These are phyloP conservation scores for Yarrowia alimentaria DNA, from an alignment of 805 yeast species.

Conservation along the genomic window DNA sequence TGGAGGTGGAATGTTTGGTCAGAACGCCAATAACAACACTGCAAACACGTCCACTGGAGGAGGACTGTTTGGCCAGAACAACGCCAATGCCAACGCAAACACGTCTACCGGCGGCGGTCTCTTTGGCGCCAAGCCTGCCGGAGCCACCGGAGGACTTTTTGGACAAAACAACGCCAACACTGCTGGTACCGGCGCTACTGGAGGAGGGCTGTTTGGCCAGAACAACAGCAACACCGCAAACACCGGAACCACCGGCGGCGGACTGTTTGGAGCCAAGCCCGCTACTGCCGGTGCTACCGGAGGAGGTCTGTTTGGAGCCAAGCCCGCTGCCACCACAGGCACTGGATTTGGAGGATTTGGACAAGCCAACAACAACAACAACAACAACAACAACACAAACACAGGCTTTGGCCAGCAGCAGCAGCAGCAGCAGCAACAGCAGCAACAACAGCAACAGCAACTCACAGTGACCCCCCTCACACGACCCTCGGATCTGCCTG, in stretches of 20 bases:
- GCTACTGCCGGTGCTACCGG: constrained; percentile 29
- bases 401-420: constrained; percentile 28
- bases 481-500: constrained; percentile 58
- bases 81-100: constrained; percentile 27
- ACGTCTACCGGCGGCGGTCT: constrained; percentile 32
- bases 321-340: constrained; percentile 23
- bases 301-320: constrained; percentile 35
- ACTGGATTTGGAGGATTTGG: constrained; percentile 21
- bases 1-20: constrained; percentile 30
- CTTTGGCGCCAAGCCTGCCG: constrained; percentile 32
- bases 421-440: constrained; percentile 30
- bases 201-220: constrained; percentile 36
- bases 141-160: constrained; percentile 32
- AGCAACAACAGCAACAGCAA: constrained; percentile 32
- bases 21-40: constrained; percentile 29
- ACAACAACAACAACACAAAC: constrained; percentile 22
- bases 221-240: constrained; percentile 13
- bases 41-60: constrained; percentile 31
- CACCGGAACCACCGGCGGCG: constrained; percentile 33
- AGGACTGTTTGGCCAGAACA: constrained; percentile 28
- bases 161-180: constrained; percentile 28
- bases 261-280: constrained; percentile 35
- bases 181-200: constrained; percentile 28
- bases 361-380: constrained; percentile 28
- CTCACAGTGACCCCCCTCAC: constrained; percentile 54